Conservation (phyloP, 2,329 filamentous ascomycete species). For the Aspergillus sp. region DNA sequence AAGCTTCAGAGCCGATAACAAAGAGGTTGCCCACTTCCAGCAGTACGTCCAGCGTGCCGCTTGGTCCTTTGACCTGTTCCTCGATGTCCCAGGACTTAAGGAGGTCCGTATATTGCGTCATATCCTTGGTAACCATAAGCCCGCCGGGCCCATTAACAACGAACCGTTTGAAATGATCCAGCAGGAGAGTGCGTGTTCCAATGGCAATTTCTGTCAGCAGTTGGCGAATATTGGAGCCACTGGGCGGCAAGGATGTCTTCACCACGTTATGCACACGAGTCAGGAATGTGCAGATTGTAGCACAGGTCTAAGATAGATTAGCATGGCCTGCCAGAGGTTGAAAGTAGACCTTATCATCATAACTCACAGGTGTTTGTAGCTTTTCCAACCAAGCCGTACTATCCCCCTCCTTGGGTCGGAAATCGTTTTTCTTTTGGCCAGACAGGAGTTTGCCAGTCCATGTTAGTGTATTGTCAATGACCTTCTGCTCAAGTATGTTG, state of each 20-base stretch:
- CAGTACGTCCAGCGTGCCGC: slow-evolving; percentile 74
- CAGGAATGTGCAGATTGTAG: slow-evolving; percentile 78
- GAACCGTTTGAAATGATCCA: slow-evolving; percentile 95
- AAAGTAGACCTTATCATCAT: not conserved
- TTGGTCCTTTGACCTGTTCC: slow-evolving; percentile 55
- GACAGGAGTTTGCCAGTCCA: slow-evolving; percentile 73
- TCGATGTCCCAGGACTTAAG: slow-evolving; percentile 78
- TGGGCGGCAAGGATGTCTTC: slow-evolving; percentile 61
- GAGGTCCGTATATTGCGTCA: slow-evolving; percentile 87
- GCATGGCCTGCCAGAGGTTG: not conserved
- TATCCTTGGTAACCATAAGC: slow-evolving; percentile 93
- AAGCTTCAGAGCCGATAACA: slow-evolving; percentile 81
- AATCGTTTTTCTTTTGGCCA: slow-evolving; percentile 84
- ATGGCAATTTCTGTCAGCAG: slow-evolving; percentile 84
- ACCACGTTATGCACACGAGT: slow-evolving; percentile 65
- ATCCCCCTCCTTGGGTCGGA: slow-evolving; percentile 80
- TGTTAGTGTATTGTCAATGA: slow-evolving; percentile 71
- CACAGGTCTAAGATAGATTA: slow-evolving; percentile 62
- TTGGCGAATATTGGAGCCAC: slow-evolving; percentile 75
- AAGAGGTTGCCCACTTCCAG: slow-evolving; percentile 95
- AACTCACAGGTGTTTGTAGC: slow-evolving; percentile 69
- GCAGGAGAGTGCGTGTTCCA: slow-evolving; percentile 73
- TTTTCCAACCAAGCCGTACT: slow-evolving; percentile 63
- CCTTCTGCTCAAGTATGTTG: slow-evolving; percentile 68
- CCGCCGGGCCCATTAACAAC: slow-evolving; percentile 90